Evolutionary conservation across 345 rosid genomes (phyloP).

Genomic region (Excoecaria agallocha): DNA sequence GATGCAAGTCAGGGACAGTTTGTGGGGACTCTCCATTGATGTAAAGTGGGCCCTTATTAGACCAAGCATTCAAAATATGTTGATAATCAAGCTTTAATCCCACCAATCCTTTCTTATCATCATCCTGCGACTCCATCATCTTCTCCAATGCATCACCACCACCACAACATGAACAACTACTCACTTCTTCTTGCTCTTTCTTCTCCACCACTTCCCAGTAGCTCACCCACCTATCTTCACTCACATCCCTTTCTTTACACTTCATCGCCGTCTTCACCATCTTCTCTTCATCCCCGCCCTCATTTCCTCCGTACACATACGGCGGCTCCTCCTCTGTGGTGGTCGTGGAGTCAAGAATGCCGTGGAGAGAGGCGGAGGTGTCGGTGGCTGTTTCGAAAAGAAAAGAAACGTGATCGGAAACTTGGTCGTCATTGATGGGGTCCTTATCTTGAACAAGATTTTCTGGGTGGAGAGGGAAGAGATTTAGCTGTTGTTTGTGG

Average conservation of each 20-base stretch:
- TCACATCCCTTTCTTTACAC: slow-evolving; percentile 46
- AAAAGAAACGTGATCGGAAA: slow-evolving; percentile 42
- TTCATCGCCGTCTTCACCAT: slow-evolving; percentile 69
- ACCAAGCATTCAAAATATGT: slow-evolving; percentile 80
- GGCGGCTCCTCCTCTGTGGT: neutral
- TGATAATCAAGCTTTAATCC: slow-evolving; percentile 81
- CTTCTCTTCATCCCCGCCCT: neutral
- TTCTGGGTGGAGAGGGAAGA: slow-evolving; percentile 49
- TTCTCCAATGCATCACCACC: slow-evolving; percentile 18
- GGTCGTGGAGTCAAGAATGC: slow-evolving; percentile 45
- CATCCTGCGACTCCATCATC: slow-evolving; percentile 20
- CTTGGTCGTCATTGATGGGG: slow-evolving; percentile 38
- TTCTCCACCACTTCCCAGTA: slow-evolving; percentile 68
- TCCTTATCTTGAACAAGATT: slow-evolving; percentile 21
- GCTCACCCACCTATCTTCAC: slow-evolving; percentile 81
- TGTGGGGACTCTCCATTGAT: slow-evolving; percentile 53
- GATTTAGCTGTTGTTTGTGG: slow-evolving; percentile 21
- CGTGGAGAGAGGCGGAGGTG: slow-evolving; percentile 54
- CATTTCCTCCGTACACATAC: slow-evolving; percentile 10
- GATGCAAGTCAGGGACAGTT: slow-evolving; percentile 68
- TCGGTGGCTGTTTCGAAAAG: slow-evolving; percentile 51
- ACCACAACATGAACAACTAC: slow-evolving; percentile 31
- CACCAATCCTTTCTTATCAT: slow-evolving; percentile 29
- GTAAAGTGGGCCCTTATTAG: slow-evolving; percentile 69
- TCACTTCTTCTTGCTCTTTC: slow-evolving; percentile 58